A percentile compares a stretch with the other conserved stretches of the same genome.
Evolutionary conservation across 495 filamentous ascomycete species (phyloP).

Genomic region (Pseudotulostoma volvatum): DNA sequence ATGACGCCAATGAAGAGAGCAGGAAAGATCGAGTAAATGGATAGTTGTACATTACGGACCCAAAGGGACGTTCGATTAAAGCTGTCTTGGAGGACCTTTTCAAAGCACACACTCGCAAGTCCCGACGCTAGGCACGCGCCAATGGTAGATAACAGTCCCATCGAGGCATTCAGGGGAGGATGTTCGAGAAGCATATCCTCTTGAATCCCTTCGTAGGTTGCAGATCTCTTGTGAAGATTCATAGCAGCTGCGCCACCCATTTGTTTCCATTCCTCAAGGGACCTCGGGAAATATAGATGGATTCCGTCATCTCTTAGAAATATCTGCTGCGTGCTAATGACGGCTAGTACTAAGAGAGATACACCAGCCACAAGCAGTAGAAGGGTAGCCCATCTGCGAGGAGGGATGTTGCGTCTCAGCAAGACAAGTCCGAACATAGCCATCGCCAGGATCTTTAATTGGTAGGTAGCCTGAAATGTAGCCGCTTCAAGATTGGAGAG

Average conservation of each 20-base stretch:
- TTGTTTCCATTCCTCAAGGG: conserved; percentile 39
- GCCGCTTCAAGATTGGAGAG: conserved; percentile 82
- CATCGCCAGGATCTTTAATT: conserved; percentile 82
- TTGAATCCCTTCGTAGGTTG: conserved; percentile 84
- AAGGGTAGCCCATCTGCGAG: conserved; percentile 63
- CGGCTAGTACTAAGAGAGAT: conserved; percentile 70
- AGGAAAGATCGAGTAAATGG: conserved; percentile 79
- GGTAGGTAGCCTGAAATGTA: conserved; percentile 82
- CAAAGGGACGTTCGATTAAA: conserved; percentile 55
- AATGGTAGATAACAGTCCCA: conserved; percentile 66
- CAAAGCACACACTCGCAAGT: conserved; percentile 78
- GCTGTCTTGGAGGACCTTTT: conserved; percentile 83
- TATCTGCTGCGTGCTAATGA: conserved; percentile 29
- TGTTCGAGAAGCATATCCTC: conserved; percentile 52
- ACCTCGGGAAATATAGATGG: conserved; percentile 54
- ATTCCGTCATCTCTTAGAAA: conserved; percentile 32
- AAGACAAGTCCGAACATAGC: conserved; percentile 75
- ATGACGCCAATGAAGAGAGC: conserved; percentile 75
- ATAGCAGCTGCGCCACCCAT: conserved; percentile 22
- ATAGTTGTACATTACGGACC: conserved; percentile 87
- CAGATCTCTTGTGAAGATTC: conserved; percentile 54
- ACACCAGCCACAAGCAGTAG: conserved; percentile 70
- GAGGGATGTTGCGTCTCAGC: conserved; percentile 49
- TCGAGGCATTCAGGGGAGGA: conserved; percentile 52
- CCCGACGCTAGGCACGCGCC: conserved; percentile 65